A percentile compares a stretch with the other conserved stretches of the same genome.
Evolutionary conservation across 805 yeast species (phyloP).

Genomic region (Myxozyma vanderwaltii): DNA sequence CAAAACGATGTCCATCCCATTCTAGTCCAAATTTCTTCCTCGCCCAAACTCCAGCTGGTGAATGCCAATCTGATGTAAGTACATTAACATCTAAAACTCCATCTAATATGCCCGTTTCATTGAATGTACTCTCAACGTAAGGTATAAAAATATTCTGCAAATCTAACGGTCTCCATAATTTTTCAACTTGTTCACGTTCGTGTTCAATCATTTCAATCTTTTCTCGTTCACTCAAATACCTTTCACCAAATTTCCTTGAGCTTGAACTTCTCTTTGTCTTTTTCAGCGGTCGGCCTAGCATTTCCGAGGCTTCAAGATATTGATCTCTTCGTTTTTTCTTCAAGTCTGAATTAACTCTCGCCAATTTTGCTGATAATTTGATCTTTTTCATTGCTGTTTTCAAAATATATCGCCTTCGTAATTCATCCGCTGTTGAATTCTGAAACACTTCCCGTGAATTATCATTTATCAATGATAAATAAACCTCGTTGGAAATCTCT

Average conservation of each 20-base stretch:
- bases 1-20: slow-evolving; percentile 42
- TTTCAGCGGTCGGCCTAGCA: slow-evolving; percentile 30
- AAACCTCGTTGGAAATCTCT: slow-evolving; percentile 54
- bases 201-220: slow-evolving; percentile 33
- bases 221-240: slow-evolving; percentile 30
- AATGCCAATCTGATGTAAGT: slow-evolving; percentile 54
- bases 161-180: slow-evolving; percentile 54
- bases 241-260: slow-evolving; percentile 19
- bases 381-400: slow-evolving; percentile 43
- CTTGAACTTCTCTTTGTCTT: slow-evolving; percentile 10
- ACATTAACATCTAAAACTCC: slow-evolving; percentile 46
- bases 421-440: slow-evolving; percentile 51
- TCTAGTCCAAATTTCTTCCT: slow-evolving; percentile 49
- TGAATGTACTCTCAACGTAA: slow-evolving; percentile 40
- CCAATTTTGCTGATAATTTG: slow-evolving; percentile 37
- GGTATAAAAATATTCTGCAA: slow-evolving; percentile 44
- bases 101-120: slow-evolving; percentile 36
- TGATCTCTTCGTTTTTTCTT: slow-evolving; percentile 50
- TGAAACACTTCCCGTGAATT: slow-evolving; percentile 49
- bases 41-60: slow-evolving; percentile 53
- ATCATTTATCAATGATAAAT: slow-evolving; percentile 63
- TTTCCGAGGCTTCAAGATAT: slow-evolving; percentile 25
- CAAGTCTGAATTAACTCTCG: slow-evolving; percentile 38
- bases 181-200: slow-evolving; percentile 44
- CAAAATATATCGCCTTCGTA: slow-evolving; percentile 44